phyloP scores from a whole-genome alignment of 495 filamentous ascomycete species.

The Thozetella sp. region DNA sequence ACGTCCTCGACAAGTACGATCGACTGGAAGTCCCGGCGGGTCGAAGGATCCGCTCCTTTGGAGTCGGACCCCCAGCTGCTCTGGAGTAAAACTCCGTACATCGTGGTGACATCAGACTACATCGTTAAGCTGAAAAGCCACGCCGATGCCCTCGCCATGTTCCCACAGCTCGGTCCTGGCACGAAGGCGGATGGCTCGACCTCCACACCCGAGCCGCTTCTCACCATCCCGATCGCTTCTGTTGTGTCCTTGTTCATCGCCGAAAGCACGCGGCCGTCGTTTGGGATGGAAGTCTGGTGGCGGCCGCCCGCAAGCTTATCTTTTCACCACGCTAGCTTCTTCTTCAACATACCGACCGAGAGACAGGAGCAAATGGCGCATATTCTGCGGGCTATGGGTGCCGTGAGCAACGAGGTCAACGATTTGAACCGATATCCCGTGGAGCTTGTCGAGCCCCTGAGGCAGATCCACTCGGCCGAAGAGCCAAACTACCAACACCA shows the following conservation, averaged over 20 bases:
- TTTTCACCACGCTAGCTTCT: conserved; percentile 56
- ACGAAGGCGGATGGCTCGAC: conserved; percentile 9
- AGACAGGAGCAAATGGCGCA: conserved; percentile 73
- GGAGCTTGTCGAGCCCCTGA: conserved; percentile 65
- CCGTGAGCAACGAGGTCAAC: conserved; percentile 24
- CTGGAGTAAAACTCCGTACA: conserved; percentile 82
- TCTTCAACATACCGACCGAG: conserved; percentile 72
- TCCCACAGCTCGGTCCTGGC: conserved; percentile 29
- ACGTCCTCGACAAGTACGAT: conserved; percentile 12
- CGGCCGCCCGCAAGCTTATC: conserved; percentile 58
- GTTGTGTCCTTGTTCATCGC: conserved; percentile 78
- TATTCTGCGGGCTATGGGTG: conserved; percentile 63
- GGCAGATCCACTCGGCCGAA: conserved; percentile 65
- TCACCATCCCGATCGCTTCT: conserved; percentile 64
- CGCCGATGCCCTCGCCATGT: conserved; percentile 54
- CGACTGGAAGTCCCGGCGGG: conserved; percentile 39
- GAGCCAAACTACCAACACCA: conserved; percentile 67
- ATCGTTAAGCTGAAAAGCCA: conserved; percentile 79
- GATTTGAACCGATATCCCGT: conserved; percentile 58
- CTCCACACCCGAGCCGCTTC: conserved; percentile 20
- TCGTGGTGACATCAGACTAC: conserved; percentile 88
- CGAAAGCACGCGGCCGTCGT: conserved; percentile 78
- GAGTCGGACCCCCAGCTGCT: conserved; percentile 81
- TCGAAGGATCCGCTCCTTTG: conserved; percentile 65
- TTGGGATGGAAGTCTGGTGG: conserved; percentile 86